Evolutionary conservation across 2,329 filamentous ascomycete genomes (phyloP), one percentile per base, ranked within the genome.

Genomic region (Penicillium hordei): DNA sequence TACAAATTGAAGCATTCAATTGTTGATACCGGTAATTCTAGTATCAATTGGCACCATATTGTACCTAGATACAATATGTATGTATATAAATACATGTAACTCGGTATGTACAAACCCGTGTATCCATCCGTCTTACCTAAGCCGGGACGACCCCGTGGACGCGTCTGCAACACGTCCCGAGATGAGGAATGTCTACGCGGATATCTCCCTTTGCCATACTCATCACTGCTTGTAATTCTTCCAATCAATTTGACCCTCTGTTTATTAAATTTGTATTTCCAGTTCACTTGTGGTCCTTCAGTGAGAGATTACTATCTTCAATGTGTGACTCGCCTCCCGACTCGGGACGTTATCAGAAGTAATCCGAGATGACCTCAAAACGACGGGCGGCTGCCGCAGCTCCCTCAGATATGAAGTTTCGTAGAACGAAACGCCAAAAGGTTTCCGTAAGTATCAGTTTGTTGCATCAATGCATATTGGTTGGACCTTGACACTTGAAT

Each of bases 381-480:
- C 82, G 84, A 73, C 86, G 85, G 75, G 78, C 79, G 43, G 76
- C 78, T 55, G 70, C 71, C 66, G 74, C 75, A 61, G 77, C 76
- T 63, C 78, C 76, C 65, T 77, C 80, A 53, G 82, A 83, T 53
- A 70, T 72, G 65, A 82, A 81, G 62, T 77, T 81, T 70, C 79
- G 81, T 39, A 39, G 33, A 68, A 75, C 81, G 61, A 87, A 86
- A 79, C 81, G 82, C 70, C 79, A 81, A 73, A 85, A 83, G 75
- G 67, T 82, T 59, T 78, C 82, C 76, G 83, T 86, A 79, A 77
- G 83, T 84, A 48, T 58, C 48, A 44, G 43, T 46, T 53, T 44
- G 1, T 27, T 45, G 9, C 25, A 44, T n/a, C 27, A 12, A 27
- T 12, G 9, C 10, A 27, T 25, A 9, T 34, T 10, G 31, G 21